phyloP scores from a whole-genome alignment of 2,329 filamentous ascomycete species.

The Colletotrichum sublineola region DNA sequence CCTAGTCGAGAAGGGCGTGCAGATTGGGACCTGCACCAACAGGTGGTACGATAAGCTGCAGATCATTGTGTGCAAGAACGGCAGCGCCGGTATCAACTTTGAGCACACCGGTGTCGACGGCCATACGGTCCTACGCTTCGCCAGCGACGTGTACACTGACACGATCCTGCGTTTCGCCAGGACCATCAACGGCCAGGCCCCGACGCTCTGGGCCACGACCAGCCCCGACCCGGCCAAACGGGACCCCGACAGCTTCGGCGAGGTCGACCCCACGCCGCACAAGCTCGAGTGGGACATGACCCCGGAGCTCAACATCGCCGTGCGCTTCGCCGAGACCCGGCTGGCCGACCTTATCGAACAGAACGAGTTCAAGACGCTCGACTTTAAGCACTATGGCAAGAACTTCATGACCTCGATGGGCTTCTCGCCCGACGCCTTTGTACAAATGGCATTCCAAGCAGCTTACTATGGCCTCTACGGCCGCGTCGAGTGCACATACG shows the following conservation, averaged over 20 bases:
- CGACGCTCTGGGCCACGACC: constrained; percentile 89
- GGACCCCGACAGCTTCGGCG: constrained; percentile 90
- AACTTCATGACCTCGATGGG: constrained; percentile 98
- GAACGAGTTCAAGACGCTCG: constrained; percentile 93
- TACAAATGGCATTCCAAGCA: constrained; percentile 99
- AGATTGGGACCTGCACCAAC: constrained; percentile 98
- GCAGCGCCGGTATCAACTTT: constrained; percentile 98
- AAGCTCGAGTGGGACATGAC: constrained; percentile 99
- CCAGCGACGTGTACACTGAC: constrained; percentile 96
- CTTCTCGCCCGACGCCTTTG: constrained; percentile 96
- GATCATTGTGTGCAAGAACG: constrained; percentile 99
- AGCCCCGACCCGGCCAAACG: constrained; percentile 95
- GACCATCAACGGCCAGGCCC: constrained; percentile 94
- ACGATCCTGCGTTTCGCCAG: constrained; percentile 96
- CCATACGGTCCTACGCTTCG: constrained; percentile 95
- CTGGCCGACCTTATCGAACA: constrained; percentile 95
- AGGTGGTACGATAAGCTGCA: constrained; percentile 99
- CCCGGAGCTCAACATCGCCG: constrained; percentile 88
- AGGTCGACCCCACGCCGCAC: constrained; percentile 93
- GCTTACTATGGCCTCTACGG: constrained; percentile 98
- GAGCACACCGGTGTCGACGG: constrained; percentile 98
- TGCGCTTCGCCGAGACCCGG: constrained; percentile 95
- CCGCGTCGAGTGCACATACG: constrained; percentile 93
- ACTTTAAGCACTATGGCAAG: constrained; percentile 92
- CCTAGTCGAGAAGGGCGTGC: constrained; percentile 90